These are phyloP conservation scores for Trichoderma atrobrunneum DNA, from an alignment of 2,329 filamentous ascomycete genomes.

Conservation along the genomic window DNA sequence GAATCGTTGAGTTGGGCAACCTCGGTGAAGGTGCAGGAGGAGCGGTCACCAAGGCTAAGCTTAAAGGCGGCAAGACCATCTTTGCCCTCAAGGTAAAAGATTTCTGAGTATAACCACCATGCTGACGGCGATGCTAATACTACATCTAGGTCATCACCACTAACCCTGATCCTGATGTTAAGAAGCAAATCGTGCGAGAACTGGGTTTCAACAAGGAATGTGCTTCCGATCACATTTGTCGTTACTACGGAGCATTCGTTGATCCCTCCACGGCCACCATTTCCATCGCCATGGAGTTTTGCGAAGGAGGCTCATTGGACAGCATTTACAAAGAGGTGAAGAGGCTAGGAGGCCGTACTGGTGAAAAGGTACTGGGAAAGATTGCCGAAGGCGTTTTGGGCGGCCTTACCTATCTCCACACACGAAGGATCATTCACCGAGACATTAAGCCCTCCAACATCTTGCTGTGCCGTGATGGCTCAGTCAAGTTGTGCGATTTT, in stretches of 20 bases:
- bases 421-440: constrained; percentile 94
- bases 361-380: constrained; percentile 96
- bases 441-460: constrained; percentile 99
- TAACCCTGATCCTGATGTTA: constrained; percentile 94
- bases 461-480: constrained; percentile 82
- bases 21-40: constrained; percentile 93
- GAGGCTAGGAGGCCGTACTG: constrained; percentile 87
- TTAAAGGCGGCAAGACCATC: constrained; percentile 88
- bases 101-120: constrained; percentile 5
- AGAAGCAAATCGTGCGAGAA: constrained; percentile 96
- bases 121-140: not conserved
- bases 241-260: constrained; percentile 95
- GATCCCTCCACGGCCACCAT: constrained; percentile 96
- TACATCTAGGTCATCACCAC: constrained; percentile 85
- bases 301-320: constrained; percentile 92
- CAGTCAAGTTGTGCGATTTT: constrained; percentile 98
- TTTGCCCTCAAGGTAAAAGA: constrained; percentile 84
- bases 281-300: constrained; percentile 98
- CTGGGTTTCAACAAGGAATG: constrained; percentile 98
- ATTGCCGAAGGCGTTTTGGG: constrained; percentile 92
- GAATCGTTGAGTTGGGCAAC: constrained; percentile 84
- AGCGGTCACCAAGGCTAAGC: constrained; percentile 84
- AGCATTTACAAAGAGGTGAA: constrained; percentile 98
- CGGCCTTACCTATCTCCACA: constrained; percentile 91
- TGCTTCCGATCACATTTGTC: constrained; percentile 92